Base-by-base conservation (phyloP, 371 early-diverging fungal genomes). In the Mucor saturninus region DNA sequence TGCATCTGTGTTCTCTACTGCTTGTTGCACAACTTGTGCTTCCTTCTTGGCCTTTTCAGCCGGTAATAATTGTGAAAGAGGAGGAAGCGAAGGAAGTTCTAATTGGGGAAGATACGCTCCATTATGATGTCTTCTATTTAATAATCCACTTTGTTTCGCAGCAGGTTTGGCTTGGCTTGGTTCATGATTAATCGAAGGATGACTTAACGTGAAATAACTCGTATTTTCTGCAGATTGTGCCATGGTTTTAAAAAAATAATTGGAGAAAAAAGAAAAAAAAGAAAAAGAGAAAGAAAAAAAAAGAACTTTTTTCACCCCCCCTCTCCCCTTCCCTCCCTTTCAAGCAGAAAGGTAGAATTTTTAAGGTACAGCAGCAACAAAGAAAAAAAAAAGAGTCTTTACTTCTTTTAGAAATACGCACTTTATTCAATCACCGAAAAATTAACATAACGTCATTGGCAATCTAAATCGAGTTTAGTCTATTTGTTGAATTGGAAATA, bases 81-180 rank as follows among this genome's bases (percentile, higher is more conserved):
- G 72, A 29, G 72, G 72, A 38, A 72, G 40, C 13, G 72, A 69
- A 26, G 72, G 72, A 14, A 71, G 35, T 39, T 71, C 67, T n/a
- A 71, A 43, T 59, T 55, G 67, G 14, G 63, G 71, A 40, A 71
- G 54, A 42, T 63, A 67, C 11, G 53, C 28, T 40, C 50, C 40
- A 8, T 64, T 52, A 14, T 69, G 70, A 28, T 65, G 65, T 51
- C 70, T 56, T 60, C 70, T 31, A 54, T 57, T 65, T 10, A 69
- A 54, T 62, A 69, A 46, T 43, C 59, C 51, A 28, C 64, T 64
- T 32, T 65, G 59, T 60, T 52, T 29, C 21, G 45, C 48, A 13
- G 35, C 51, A 54, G 42, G 4, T 37, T 49, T 26, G 50, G 29
- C 5, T 39, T 35, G 13, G 38, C 21, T 51, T 40, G 46, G 6